These are phyloP conservation scores for Nemania bipapillata DNA, from an alignment of 2,329 filamentous ascomycete genomes.

Conservation along the genomic window DNA sequence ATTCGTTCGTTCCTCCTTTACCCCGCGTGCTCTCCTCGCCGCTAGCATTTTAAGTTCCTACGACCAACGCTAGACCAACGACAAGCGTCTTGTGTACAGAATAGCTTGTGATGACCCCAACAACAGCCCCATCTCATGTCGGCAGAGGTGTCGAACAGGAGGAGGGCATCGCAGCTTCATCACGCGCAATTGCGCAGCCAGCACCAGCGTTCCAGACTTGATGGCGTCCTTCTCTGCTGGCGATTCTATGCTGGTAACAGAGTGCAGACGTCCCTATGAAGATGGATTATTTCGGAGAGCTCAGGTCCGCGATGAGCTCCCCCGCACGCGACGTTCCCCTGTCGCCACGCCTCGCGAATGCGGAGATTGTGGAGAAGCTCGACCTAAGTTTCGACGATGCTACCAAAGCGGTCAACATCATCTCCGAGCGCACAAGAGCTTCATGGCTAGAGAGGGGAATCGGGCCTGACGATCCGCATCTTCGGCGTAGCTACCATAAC, in stretches of 20 bases:
- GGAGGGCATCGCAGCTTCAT: not conserved
- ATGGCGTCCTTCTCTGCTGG: not conserved
- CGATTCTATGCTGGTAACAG: not conserved
- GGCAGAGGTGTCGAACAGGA: not conserved
- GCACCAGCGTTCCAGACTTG: not conserved
- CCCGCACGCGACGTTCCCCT: constrained; percentile 31
- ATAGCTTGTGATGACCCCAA: not conserved
- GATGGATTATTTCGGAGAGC: constrained; percentile 17
- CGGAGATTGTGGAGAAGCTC: constrained; percentile 38
- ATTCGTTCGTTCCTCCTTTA: not conserved
- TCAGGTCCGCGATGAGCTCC: constrained; percentile 22
- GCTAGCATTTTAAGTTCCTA: not conserved
- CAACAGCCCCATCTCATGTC: not conserved
- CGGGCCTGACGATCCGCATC: constrained; percentile 21
- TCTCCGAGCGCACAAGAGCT: constrained; percentile 11
- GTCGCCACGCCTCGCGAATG: constrained; percentile 22
- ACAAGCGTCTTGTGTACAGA: not conserved
- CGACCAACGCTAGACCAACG: not conserved
- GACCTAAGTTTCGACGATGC: constrained; percentile 16
- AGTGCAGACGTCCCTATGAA: constrained; percentile 16
- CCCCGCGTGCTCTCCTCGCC: not conserved
- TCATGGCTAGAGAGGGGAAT: constrained; percentile 22
- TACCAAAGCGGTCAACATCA: constrained; percentile 11
- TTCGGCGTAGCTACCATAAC: constrained; percentile 23
- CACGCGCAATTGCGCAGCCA: not conserved